Evolutionary conservation across 148 eudicot genomes (phyloP).

Genomic region (Drosera capensis): DNA sequence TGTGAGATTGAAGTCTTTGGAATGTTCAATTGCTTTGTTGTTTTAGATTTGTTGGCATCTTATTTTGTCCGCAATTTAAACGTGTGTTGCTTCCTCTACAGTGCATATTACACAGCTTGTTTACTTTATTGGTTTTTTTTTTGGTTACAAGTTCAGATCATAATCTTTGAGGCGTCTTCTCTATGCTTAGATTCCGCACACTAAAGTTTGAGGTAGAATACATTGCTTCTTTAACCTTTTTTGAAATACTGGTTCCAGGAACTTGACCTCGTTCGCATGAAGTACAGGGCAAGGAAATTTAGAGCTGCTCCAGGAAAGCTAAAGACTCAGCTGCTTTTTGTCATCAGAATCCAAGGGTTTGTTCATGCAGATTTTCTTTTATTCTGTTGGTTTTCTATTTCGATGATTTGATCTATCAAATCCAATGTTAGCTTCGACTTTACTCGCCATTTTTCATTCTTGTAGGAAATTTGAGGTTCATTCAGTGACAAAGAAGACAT

Average conservation of each 20-base stretch:
- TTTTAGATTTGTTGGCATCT: no score
- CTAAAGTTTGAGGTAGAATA: no score
- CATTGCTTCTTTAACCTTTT: no score
- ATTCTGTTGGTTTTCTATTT: background rate
- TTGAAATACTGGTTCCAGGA: conserved; percentile 26
- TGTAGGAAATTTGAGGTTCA: conserved; percentile 69
- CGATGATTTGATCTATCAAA: background rate
- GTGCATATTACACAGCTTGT: no score
- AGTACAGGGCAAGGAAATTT: conserved; percentile 47
- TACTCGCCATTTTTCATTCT: conserved; percentile 2
- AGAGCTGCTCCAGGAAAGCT: conserved; percentile 16
- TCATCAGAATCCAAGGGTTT: conserved; percentile 80
- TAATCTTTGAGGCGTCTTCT: no score
- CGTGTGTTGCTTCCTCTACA: no score
- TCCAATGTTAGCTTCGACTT: background rate
- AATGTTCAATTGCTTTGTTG: no score
- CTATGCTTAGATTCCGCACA: no score
- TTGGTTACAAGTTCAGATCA: no score
- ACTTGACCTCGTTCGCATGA: conserved; percentile 70
- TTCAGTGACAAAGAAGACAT: conserved; percentile 40
- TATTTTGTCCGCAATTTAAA: no score
- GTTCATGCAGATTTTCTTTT: conserved; percentile 3
- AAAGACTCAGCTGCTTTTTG: conserved; percentile 51
- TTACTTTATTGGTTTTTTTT: no score
- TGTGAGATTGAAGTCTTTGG: no score